Conservation (phyloP, 2,329 filamentous ascomycete genomes). For the Arthrobotrys entomopaga region DNA sequence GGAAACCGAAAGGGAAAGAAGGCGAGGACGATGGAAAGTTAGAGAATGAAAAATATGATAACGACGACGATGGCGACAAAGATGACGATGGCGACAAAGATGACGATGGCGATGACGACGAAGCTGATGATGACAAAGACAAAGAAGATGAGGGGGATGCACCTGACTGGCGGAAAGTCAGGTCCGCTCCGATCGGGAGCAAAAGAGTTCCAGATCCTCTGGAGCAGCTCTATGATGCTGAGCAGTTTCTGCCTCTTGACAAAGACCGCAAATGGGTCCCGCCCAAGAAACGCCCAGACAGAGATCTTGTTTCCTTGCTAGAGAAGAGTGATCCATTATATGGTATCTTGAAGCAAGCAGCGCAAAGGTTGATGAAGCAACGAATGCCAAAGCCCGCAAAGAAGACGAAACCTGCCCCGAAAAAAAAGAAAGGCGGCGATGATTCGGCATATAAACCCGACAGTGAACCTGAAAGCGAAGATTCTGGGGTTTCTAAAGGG, state of each 20-base stretch:
- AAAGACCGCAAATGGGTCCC: slow-evolving; percentile 25
- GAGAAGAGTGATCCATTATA: slow-evolving; percentile 32
- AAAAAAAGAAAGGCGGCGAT: neutral
- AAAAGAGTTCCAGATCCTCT: slow-evolving; percentile 7
- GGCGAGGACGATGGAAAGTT: neutral
- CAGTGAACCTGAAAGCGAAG: neutral
- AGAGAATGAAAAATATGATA: neutral
- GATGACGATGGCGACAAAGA: neutral
- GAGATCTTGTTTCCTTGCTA: slow-evolving; percentile 16
- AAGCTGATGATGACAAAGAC: neutral
- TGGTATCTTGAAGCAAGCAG: slow-evolving; percentile 10
- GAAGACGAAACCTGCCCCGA: neutral
- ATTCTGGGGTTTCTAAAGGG: neutral
- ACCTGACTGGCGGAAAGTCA: slow-evolving; percentile 36
- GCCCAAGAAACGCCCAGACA: neutral
- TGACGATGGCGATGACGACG: neutral
- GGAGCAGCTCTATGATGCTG: neutral
- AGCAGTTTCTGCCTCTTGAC: slow-evolving; percentile 32
- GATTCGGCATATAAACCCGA: neutral
- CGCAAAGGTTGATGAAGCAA: slow-evolving; percentile 18
- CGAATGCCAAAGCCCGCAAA: neutral
- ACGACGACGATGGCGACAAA: neutral
- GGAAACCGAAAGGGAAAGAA: neutral
- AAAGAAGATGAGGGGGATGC: neutral
- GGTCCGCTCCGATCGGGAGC: slow-evolving; percentile 14